Evolutionary conservation across 345 rosid genomes (phyloP).

Genomic region (Pelargonium nanum): DNA sequence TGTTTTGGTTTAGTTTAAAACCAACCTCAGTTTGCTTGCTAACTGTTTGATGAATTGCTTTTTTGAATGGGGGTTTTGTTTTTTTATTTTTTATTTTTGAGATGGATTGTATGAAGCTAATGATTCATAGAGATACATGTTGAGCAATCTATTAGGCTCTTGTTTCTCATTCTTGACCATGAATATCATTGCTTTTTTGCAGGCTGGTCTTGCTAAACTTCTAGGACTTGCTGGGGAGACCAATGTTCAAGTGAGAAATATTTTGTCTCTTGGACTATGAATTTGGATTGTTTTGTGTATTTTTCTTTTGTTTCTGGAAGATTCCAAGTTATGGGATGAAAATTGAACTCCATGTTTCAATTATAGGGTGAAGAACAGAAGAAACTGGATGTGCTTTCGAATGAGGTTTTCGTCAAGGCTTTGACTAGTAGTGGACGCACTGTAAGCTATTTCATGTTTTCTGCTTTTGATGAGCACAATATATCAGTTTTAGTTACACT

Average conservation of each 20-base stretch:
- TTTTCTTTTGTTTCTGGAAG: background rate
- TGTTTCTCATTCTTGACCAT: background rate
- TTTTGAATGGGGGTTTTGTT: background rate
- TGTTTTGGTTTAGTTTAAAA: background rate
- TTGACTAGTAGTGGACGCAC: constrained; percentile 94
- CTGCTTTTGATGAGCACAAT: background rate
- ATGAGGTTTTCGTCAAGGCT: constrained; percentile 88
- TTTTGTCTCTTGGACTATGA: background rate
- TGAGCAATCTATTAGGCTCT: background rate
- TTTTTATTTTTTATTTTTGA: background rate
- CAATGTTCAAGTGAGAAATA: constrained; percentile 62
- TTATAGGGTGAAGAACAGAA: constrained; percentile 94
- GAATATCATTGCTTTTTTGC: constrained; percentile 13
- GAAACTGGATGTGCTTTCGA: constrained; percentile 93
- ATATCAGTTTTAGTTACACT: background rate
- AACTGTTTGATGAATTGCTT: background rate
- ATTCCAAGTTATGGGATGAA: background rate
- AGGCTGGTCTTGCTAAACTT: constrained; percentile 97
- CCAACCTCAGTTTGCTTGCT: background rate
- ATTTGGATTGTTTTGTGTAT: background rate
- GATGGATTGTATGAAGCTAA: background rate
- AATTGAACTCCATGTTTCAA: constrained; percentile 8
- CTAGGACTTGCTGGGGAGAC: constrained; percentile 98
- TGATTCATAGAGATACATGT: background rate
- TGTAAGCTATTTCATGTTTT: constrained; percentile 29